phyloP scores from a whole-genome alignment of 495 filamentous ascomycete genomes.

The Penicillium dipodomyicola region DNA sequence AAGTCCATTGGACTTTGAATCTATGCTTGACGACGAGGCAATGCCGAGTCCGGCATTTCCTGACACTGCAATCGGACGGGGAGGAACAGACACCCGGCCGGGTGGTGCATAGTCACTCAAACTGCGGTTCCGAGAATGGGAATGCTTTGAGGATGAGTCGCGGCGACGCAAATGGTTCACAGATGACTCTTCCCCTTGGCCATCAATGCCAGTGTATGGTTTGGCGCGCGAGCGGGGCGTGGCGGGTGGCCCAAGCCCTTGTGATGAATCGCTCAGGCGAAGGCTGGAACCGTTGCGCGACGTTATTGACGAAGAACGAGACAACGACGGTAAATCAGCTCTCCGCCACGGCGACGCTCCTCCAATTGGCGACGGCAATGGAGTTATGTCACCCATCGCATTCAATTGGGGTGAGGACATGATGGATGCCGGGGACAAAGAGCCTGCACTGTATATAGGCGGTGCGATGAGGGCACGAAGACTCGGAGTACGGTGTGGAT shows the following conservation, averaged over 20 bases:
- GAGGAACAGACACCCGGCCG: slow-evolving; percentile 56
- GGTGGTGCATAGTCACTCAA: slow-evolving; percentile 84
- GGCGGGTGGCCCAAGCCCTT: slow-evolving; percentile 33
- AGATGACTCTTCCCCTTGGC: slow-evolving; percentile 39
- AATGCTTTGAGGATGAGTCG: slow-evolving; percentile 42
- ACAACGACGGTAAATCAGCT: slow-evolving; percentile 47
- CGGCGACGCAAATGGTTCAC: slow-evolving; percentile 27
- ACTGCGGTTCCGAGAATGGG: slow-evolving; percentile 68
- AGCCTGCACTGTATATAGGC: slow-evolving; percentile 46
- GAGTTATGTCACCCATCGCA: slow-evolving; percentile 87
- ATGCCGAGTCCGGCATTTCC: slow-evolving; percentile 46
- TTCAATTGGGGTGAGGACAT: slow-evolving; percentile 70
- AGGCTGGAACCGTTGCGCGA: slow-evolving; percentile 42
- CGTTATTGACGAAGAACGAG: slow-evolving; percentile 39
- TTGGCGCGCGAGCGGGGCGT: slow-evolving; percentile 35
- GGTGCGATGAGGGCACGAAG: slow-evolving; percentile 45
- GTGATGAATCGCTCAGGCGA: slow-evolving; percentile 42
- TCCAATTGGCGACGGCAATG: slow-evolving; percentile 83
- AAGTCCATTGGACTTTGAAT: slow-evolving; percentile 52
- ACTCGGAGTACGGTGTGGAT: slow-evolving; percentile 50
- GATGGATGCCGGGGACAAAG: slow-evolving; percentile 58
- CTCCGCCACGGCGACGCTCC: slow-evolving; percentile 66
- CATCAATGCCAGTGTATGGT: slow-evolving; percentile 36
- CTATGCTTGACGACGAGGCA: slow-evolving; percentile 39
- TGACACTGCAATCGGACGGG: slow-evolving; percentile 70